Evolutionary conservation across 306 rosid genomes (phyloP).

Genomic region (Sechiopsis laciniata): DNA sequence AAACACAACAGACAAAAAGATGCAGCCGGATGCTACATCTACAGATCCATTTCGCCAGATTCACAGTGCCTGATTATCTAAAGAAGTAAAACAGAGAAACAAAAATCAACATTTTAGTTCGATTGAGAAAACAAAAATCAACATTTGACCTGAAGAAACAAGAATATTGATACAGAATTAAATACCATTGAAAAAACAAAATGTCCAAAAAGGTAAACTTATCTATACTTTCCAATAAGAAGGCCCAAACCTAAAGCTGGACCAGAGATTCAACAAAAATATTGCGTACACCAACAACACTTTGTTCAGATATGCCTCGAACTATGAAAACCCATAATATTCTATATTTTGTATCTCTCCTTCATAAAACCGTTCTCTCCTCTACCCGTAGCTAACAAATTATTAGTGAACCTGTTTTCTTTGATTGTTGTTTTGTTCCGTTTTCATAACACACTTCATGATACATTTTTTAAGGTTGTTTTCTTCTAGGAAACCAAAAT

Average conservation of each 20-base stretch:
- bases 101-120: neutral
- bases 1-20: neutral
- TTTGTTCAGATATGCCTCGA: too few species aligned
- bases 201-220: neutral
- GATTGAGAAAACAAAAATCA: neutral
- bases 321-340: too few species aligned
- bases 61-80: constrained; percentile 13
- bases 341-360: too few species aligned
- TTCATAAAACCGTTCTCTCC: too few species aligned
- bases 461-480: neutral
- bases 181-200: neutral
- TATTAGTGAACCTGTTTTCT: too few species aligned
- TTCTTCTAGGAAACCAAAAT: neutral
- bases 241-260: neutral
- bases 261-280: neutral
- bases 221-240: neutral
- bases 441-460: too few species aligned
- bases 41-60: constrained; percentile 17
- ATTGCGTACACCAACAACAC: neutral
- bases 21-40: constrained; percentile 13
- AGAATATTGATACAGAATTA: neutral
- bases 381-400: too few species aligned
- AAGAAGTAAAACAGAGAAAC: neutral
- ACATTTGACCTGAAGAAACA: neutral
- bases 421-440: too few species aligned